Evolutionary conservation across 495 filamentous ascomycete genomes (phyloP).

Genomic region (Lindgomyces ingoldianus): DNA sequence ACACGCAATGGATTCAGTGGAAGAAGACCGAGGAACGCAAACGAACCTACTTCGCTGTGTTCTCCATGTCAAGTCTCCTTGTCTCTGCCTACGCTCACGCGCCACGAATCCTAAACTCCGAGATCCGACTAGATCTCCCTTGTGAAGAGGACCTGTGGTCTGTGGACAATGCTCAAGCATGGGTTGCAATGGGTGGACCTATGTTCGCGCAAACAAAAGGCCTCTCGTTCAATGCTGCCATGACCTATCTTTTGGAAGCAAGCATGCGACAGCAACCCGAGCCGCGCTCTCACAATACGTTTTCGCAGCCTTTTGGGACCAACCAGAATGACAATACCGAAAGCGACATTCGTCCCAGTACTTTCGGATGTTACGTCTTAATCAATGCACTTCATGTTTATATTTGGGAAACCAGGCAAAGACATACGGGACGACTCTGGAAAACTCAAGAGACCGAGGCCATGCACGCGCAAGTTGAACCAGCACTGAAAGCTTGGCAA

Average conservation of each 20-base stretch:
- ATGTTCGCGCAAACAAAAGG: constrained; percentile 64
- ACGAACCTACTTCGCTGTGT: constrained; percentile 88
- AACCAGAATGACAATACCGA: constrained; percentile 53
- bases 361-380: constrained; percentile 88
- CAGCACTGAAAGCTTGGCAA: constrained; percentile 92
- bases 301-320: constrained; percentile 54
- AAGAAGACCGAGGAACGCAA: constrained; percentile 88
- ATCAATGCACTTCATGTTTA: constrained; percentile 98
- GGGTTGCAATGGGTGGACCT: constrained; percentile 74
- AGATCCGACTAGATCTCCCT: constrained; percentile 86
- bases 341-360: constrained; percentile 79
- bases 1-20: constrained; percentile 87
- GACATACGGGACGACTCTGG: constrained; percentile 88
- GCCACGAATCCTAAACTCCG: constrained; percentile 89
- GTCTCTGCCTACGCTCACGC: constrained; percentile 92
- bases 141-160: constrained; percentile 93
- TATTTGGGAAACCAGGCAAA: constrained; percentile 95
- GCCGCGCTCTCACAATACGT: constrained; percentile 43
- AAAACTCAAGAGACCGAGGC: constrained; percentile 88
- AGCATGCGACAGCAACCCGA: constrained; percentile 68
- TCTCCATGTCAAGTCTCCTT: constrained; percentile 84
- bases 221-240: constrained; percentile 70
- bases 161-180: constrained; percentile 75
- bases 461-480: constrained; percentile 96
- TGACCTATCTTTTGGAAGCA: constrained; percentile 77